Base-by-base conservation (phyloP, 495 filamentous ascomycete species). In the Talaromyces thailandensis region DNA sequence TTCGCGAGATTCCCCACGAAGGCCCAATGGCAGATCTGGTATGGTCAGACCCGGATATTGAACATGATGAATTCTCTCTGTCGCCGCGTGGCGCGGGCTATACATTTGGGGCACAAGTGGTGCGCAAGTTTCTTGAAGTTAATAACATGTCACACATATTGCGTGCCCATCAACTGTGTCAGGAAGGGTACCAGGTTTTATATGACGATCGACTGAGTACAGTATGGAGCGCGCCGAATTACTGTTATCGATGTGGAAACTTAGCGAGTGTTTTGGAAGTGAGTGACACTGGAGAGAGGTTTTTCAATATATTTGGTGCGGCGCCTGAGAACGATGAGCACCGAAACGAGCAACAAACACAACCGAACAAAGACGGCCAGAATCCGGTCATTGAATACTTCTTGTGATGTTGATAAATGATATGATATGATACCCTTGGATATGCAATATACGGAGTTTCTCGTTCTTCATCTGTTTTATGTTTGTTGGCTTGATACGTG, bases 1-100 rank as follows among this genome's bases (percentile, higher is more conserved):
- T 96, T 77, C 85, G 94, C 48, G 94, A 98, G 70, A 98, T 98
- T 56, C 94, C 94, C 1, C 94, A 98, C 73, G 94, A 98, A 73
- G 94, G 94, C 0, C 94, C 94, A 4, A 98, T 98, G 94, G 94
- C 94, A n/a, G 94, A 98, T 70, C 76, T 98, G 5, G 94, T 98
- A 18, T 98, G 94, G 94, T 95, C 91, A 2, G 94, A 98, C 70
- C 94, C 94, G 1, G 94, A 98, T 68, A 86, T 91, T 2, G 94
- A 98, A 61, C 84, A 92, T 25, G 94, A 98, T 71, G 94, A 98
- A 71, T 98, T 98, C 78, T 92, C 88, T 0, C 82, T 98, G 3
- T 95, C 90, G 6, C 95, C 95, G 6, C 83, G 94, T 31, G 94
- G 94, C 1, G 94, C 94, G 12, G 94, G 94, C 3, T 98, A 98